Percentiles rank a stretch among this genome's conserved stretches.
These are phyloP conservation scores for Citrus glauca DNA, from an alignment of 345 rosid genomes.

Conservation along the genomic window DNA sequence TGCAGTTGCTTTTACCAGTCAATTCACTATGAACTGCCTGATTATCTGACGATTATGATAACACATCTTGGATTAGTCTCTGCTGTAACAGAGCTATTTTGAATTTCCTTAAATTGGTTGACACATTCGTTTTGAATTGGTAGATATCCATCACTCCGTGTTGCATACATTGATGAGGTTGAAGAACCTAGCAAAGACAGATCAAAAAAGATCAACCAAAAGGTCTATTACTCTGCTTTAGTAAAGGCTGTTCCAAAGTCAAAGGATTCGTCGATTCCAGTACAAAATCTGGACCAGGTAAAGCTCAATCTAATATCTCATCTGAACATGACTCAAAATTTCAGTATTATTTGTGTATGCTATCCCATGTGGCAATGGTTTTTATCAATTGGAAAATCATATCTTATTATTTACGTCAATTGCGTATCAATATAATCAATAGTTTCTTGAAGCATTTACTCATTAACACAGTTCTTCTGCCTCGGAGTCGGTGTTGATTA, in stretches of 20 bases:
- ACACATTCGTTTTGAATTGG: slow-evolving; percentile 18
- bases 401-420: neutral
- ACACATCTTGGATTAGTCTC: slow-evolving; percentile 12
- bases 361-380: neutral
- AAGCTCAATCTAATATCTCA: neutral
- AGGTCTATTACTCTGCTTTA: slow-evolving; percentile 81
- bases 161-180: slow-evolving; percentile 96
- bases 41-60: slow-evolving; percentile 72
- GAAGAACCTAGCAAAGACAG: slow-evolving; percentile 79
- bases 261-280: slow-evolving; percentile 73
- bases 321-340: neutral
- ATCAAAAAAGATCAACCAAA: slow-evolving; percentile 57
- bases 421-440: neutral
- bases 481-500: neutral
- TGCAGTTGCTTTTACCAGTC: slow-evolving; percentile 10
- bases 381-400: neutral
- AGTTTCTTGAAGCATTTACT: neutral
- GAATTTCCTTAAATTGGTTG: slow-evolving; percentile 8
- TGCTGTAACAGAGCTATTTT: neutral
- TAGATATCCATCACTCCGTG: slow-evolving; percentile 98
- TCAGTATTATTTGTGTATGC: neutral
- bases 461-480: neutral
- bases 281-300: slow-evolving; percentile 94
- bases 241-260: slow-evolving; percentile 92
- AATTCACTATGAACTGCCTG: slow-evolving; percentile 31